Evolutionary conservation across 352 stramenopile genomes (phyloP), one percentile per base, ranked within the genome.

Genomic region (Pythium brachiatum): DNA sequence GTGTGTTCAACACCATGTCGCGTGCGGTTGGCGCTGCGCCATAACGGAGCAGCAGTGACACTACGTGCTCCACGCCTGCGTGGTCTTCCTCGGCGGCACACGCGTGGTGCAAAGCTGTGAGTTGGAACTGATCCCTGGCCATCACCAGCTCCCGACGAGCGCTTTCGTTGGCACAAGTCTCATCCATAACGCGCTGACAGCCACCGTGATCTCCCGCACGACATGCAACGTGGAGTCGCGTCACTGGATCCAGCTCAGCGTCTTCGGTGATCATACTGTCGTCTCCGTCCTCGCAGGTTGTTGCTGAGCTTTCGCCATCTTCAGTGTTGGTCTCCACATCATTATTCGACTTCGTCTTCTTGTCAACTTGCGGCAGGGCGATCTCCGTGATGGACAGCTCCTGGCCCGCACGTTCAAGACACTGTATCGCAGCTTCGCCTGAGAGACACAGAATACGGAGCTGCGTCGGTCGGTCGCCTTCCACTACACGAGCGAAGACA

Each of bases 361-460:
- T n/a, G 11, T 26, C 47, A 18, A 27, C 16, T 7, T 55, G 11
- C 43, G 70, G 26, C 36, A 57, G 11, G 18, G 60, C 51, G 6
- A 82, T 32, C 2, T 68, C 55, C 48, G 21, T 62, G 8, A 82
- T 66, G 0, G 65, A 64, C 7, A 81, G 53, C 20, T 48, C 25
- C n/a, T 63, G 50, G 0, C 58, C 69, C 39, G 60, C 62, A 4
- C 48, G 62, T 9, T 53, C 53, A 34, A 81, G 55, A 60, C 39
- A 80, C 29, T 44, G 50, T 31, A 48, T 79, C 2, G 81, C 78
- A 13, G 68, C 59, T 50, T 82, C 77, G 9, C 78, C 75, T 7
- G 78, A 66, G 25, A 89, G 62, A 61, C 80, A 88, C 15, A 90
- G 38, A 7, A 92, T 74, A 4, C 78, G 64, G 15, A 84, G 31